Conservation (phyloP, 2,329 filamentous ascomycete species). For the Diaporthe destruens region DNA sequence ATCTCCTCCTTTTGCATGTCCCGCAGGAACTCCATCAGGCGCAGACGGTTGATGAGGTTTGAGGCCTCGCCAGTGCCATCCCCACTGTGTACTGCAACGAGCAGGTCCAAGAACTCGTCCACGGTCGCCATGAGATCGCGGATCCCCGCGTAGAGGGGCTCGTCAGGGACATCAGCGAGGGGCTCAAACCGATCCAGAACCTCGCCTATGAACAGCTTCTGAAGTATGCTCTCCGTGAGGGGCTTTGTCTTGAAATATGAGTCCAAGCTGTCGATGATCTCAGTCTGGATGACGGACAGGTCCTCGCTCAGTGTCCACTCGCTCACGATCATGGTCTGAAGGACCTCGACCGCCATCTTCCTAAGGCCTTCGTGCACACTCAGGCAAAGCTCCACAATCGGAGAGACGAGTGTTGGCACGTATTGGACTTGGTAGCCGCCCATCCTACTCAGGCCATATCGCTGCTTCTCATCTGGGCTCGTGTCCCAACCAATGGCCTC, state of each 20-base stretch:
- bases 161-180: slow-evolving; percentile 74
- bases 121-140: slow-evolving; percentile 85
- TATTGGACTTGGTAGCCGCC: slow-evolving; percentile 99
- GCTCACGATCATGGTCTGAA: slow-evolving; percentile 98
- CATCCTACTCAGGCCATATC: slow-evolving; percentile 85
- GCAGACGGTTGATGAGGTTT: slow-evolving; percentile 87
- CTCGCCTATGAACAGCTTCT: slow-evolving; percentile 93
- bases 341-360: slow-evolving; percentile 88
- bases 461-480: slow-evolving; percentile 79
- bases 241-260: slow-evolving; percentile 89
- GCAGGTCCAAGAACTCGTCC: slow-evolving; percentile 89
- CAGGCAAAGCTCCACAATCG: slow-evolving; percentile 92
- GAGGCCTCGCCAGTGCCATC: slow-evolving; percentile 80
- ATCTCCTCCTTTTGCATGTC: slow-evolving; percentile 98
- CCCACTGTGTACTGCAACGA: slow-evolving; percentile 88
- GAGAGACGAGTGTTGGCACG: slow-evolving; percentile 89
- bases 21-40: slow-evolving; percentile 94
- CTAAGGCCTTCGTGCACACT: slow-evolving; percentile 94
- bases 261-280: slow-evolving; percentile 96
- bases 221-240: slow-evolving; percentile 87
- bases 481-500: slow-evolving; percentile 98
- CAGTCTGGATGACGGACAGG: slow-evolving; percentile 89
- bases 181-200: slow-evolving; percentile 84
- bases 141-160: slow-evolving; percentile 81
- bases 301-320: slow-evolving; percentile 98